These are phyloP conservation scores for Dictyostelium purpureum DNA, from an alignment of 78 protist species.

Conservation along the genomic window DNA sequence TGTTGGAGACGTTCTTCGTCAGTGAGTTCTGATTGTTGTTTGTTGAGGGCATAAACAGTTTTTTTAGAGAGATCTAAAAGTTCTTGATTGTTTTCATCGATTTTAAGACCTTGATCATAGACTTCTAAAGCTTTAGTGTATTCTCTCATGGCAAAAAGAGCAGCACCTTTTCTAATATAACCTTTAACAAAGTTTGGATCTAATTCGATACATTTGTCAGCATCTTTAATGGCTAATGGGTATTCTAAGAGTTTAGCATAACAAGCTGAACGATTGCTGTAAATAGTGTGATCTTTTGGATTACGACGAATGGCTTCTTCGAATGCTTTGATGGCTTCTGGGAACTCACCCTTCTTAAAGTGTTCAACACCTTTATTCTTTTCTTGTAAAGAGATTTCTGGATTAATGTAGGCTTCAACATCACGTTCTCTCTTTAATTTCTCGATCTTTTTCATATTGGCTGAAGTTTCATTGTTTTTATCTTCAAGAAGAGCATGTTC, in stretches of 20 bases:
- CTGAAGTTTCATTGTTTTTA: slow-evolving; percentile 77
- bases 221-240: slow-evolving; percentile 83
- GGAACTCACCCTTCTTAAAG: slow-evolving; percentile 87
- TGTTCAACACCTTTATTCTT: slow-evolving; percentile 89
- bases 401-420: slow-evolving; percentile 79
- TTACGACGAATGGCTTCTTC: slow-evolving; percentile 93
- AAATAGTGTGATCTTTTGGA: slow-evolving; percentile 87
- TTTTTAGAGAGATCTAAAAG: slow-evolving; percentile 51
- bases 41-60: slow-evolving; percentile 20
- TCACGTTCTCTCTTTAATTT: slow-evolving; percentile 63
- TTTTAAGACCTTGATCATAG: slow-evolving; percentile 84
- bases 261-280: slow-evolving; percentile 87
- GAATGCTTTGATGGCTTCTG: slow-evolving; percentile 89
- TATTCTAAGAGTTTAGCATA: slow-evolving; percentile 84
- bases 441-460: slow-evolving; percentile 75
- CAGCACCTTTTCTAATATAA: slow-evolving; percentile 81
- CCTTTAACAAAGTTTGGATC: slow-evolving; percentile 85
- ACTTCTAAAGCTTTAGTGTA: slow-evolving; percentile 87
- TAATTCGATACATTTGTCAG: slow-evolving; percentile 83
- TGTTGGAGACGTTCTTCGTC: slow-evolving; percentile 86
- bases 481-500: slow-evolving; percentile 83
- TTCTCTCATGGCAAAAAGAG: slow-evolving; percentile 87
- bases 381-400: slow-evolving; percentile 79
- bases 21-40: slow-evolving; percentile 7
- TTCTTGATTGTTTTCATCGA: slow-evolving; percentile 85